Conservation (phyloP, 257 asterid genomes). For the Primulina huaijiensis region DNA sequence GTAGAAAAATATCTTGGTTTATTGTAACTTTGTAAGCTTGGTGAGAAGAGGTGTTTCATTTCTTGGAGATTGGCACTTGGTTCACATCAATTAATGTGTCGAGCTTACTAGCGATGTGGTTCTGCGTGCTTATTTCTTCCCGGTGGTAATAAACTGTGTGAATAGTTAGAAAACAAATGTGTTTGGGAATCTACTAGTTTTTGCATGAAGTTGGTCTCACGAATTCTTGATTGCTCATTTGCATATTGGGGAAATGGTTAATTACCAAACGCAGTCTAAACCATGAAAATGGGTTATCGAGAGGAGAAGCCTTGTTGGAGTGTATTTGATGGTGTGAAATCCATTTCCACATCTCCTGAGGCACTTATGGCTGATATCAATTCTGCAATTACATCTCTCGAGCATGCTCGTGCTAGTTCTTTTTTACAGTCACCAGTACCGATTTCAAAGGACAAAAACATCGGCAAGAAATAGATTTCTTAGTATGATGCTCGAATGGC, state of each 20-base stretch:
- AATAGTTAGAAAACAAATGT: too few relatives aligned
- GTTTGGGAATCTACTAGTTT: not conserved
- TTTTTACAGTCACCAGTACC: constrained; percentile 33
- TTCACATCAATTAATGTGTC: not conserved
- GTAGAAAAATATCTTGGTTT: not conserved
- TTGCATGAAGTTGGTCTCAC: not conserved
- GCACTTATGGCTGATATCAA: constrained; percentile 58
- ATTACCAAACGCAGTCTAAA: not conserved
- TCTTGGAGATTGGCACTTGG: not conserved
- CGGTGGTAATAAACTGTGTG: not conserved
- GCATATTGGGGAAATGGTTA: not conserved
- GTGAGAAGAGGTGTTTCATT: not conserved
- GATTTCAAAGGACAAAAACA: constrained; percentile 20
- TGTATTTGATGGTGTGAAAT: constrained; percentile 51
- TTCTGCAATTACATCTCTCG: constrained; percentile 55
- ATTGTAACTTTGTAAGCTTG: not conserved
- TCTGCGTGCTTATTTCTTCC: not conserved
- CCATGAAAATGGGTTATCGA: constrained; percentile 39
- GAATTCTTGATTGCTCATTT: not conserved
- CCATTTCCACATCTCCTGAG: constrained; percentile 42
- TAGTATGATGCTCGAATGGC: constrained; percentile 43
- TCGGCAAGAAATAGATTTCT: constrained; percentile 11
- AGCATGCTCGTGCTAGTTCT: constrained; percentile 47
- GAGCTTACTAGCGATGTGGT: not conserved
- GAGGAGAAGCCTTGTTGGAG: constrained; percentile 43